A percentile compares a stretch with the other conserved stretches of the same genome.
Conservation (phyloP, 73 alveolate genomes). For the Stentor coeruleus region DNA sequence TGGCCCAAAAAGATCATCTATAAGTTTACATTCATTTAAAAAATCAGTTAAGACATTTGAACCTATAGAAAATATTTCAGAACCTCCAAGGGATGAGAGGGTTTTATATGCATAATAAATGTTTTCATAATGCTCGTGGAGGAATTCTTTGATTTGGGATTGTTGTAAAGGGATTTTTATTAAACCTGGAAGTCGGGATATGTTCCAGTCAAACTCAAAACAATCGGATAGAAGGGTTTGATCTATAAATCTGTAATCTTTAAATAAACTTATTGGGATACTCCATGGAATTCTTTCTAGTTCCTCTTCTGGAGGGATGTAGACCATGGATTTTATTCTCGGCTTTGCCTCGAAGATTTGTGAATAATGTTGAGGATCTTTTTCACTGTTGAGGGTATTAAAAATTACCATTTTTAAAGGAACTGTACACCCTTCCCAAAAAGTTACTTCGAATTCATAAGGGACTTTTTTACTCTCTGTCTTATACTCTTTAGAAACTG, state of each 20-base stretch:
- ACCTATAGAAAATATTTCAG: slow-evolving; percentile 37
- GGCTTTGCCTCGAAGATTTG: slow-evolving; percentile 6
- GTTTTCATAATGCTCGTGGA: slow-evolving; percentile 31
- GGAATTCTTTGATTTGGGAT: slow-evolving; percentile 34
- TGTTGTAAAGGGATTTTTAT: slow-evolving; percentile 31
- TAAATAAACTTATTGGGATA: slow-evolving; percentile 54
- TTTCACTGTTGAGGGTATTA: background rate
- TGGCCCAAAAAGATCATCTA: slow-evolving; percentile 35
- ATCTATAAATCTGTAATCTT: slow-evolving; percentile 51
- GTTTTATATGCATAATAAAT: slow-evolving; percentile 42
- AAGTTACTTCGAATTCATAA: background rate
- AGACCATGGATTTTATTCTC: background rate
- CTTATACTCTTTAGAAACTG: background rate
- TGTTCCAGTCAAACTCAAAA: slow-evolving; percentile 80
- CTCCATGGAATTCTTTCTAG: slow-evolving; percentile 54
- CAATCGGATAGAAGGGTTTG: slow-evolving; percentile 58
- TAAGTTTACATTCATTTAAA: slow-evolving; percentile 25
- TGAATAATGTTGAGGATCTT: background rate
- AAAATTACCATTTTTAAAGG: background rate
- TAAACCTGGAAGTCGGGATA: slow-evolving; percentile 37
- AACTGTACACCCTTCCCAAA: background rate
- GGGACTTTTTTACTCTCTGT: background rate
- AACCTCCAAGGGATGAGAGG: slow-evolving; percentile 30
- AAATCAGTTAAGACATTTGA: slow-evolving; percentile 28
- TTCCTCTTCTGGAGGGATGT: background rate